Evolutionary conservation across 257 asterid genomes (phyloP), one percentile per base, ranked within the genome.

Genomic region (Cruciata laevipes): DNA sequence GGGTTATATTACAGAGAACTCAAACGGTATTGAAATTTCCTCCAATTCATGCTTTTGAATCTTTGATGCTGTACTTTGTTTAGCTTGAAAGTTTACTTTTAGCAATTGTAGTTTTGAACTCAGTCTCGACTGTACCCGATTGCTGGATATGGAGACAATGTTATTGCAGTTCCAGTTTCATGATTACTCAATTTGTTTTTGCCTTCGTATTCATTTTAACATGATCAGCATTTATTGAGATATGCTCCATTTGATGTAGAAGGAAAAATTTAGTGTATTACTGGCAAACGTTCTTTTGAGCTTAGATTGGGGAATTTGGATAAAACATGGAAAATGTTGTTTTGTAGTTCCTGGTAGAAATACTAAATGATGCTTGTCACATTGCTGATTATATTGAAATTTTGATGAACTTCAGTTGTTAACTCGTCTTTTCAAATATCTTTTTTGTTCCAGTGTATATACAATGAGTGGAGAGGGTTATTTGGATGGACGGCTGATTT

Each of bases 401-500:
- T 27, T 67, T 5, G 12, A 14, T 12, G 30, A 10, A 21, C 17
- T 31, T 27, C 17, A 17, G 10, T 31, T 67, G 33, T 61, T 27
- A n/a, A 73, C 70, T 30, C 57, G 42, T 9, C 23, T 69, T 64
- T 30, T 38, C 30, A 25, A 27, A 27, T 4, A 7, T 33, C 38
- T 17, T 47, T 72, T 42, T 53, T 74, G 35, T 7, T 80, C 80
- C 47, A 93, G 99, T 88, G 86, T 75, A 85, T 93, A 76, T 86
- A 86, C 83, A 85, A 88, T 68, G 96, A 93, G 67, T 85, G 95
- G 97, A 80, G 83, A 72, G 95, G 94, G 11, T 65, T 85, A 75
- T 78, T 86, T 70, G 83, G 91, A 78, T 90, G 87, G 99, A 77
- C 90, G 25, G 68, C 85, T 66, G 95, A 90, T 70, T 75, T 93